Evolutionary conservation across 1,284 basidiomycete species (phyloP).

Genomic region (Cryptococcus sp.): DNA sequence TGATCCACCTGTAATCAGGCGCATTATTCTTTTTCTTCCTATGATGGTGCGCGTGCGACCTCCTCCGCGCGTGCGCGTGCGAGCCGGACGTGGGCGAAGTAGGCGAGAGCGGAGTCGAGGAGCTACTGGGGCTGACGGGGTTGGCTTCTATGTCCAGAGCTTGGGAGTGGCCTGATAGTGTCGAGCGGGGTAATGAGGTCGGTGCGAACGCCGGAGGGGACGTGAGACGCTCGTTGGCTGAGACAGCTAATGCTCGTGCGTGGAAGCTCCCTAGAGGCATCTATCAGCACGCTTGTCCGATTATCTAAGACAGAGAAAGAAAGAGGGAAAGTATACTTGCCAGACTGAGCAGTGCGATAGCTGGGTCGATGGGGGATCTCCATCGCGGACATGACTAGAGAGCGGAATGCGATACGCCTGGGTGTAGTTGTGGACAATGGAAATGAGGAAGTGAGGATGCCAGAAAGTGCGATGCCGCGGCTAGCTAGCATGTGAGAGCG

Average conservation of each 20-base stretch:
- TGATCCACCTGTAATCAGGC: slow-evolving; percentile 39
- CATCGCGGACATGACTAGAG: too few relatives aligned
- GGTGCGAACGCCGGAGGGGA: neutral
- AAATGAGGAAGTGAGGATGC: too few relatives aligned
- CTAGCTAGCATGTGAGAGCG: neutral
- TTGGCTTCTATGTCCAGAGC: slow-evolving; percentile 13
- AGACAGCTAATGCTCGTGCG: slow-evolving; percentile 16
- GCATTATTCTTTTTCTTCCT: slow-evolving; percentile 2
- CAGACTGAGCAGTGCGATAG: too few relatives aligned
- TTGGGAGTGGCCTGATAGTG: neutral
- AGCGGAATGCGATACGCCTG: too few relatives aligned
- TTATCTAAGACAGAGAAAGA: neutral
- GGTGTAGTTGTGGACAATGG: too few relatives aligned
- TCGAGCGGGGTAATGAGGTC: neutral
- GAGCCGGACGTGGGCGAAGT: too few relatives aligned
- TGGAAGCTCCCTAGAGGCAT: slow-evolving; percentile 14
- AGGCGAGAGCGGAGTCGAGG: too few relatives aligned
- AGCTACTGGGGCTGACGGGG: neutral
- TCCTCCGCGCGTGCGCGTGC: too few relatives aligned
- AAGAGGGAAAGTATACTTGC: neutral
- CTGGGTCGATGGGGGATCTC: too few relatives aligned
- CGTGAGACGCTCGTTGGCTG: slow-evolving; percentile 13
- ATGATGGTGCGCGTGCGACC: neutral
- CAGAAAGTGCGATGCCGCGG: too few relatives aligned
- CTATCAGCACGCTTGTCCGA: neutral